Conservation (phyloP, 345 rosid genomes). For the Stellera chamaejasme region DNA sequence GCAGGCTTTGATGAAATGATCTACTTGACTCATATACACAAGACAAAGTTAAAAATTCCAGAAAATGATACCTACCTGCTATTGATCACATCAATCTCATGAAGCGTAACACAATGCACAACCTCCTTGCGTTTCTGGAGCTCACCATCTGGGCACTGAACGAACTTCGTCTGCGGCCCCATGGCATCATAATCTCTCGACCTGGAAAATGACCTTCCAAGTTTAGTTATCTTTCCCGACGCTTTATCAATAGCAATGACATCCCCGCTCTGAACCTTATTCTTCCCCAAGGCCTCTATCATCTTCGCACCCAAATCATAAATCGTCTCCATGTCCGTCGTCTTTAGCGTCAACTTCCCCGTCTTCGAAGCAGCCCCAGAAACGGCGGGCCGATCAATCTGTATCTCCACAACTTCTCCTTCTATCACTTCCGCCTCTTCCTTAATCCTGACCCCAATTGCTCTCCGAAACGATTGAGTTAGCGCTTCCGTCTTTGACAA, state of each 20-base stretch:
- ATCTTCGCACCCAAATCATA: slow-evolving; percentile 88
- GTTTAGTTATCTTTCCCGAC: slow-evolving; percentile 79
- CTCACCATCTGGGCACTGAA: slow-evolving; percentile 97
- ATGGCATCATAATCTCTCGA: slow-evolving; percentile 93
- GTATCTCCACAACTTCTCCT: slow-evolving; percentile 92
- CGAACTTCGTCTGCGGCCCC: slow-evolving; percentile 94
- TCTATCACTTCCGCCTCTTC: slow-evolving; percentile 88
- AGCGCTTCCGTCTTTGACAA: slow-evolving; percentile 96
- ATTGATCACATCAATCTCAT: slow-evolving; percentile 96
- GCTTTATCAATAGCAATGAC: slow-evolving; percentile 86
- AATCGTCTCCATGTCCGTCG: slow-evolving; percentile 93
- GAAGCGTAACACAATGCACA: slow-evolving; percentile 88
- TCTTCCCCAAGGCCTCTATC: slow-evolving; percentile 85
- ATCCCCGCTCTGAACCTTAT: slow-evolving; percentile 95
- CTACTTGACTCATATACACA: too few species aligned
- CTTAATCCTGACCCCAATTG: slow-evolving; percentile 85
- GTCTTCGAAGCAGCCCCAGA: slow-evolving; percentile 84
- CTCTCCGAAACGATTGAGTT: slow-evolving; percentile 76
- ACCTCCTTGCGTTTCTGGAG: slow-evolving; percentile 96
- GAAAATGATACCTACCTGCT: slow-evolving; percentile 48
- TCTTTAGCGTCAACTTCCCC: slow-evolving; percentile 82
- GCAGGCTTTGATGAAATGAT: too few species aligned
- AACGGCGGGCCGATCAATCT: slow-evolving; percentile 73
- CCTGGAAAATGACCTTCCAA: slow-evolving; percentile 88
- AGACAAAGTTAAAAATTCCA: too few species aligned